phyloP scores from a whole-genome alignment of 208 protist genomes.

The Leishmania lainsoni region DNA sequence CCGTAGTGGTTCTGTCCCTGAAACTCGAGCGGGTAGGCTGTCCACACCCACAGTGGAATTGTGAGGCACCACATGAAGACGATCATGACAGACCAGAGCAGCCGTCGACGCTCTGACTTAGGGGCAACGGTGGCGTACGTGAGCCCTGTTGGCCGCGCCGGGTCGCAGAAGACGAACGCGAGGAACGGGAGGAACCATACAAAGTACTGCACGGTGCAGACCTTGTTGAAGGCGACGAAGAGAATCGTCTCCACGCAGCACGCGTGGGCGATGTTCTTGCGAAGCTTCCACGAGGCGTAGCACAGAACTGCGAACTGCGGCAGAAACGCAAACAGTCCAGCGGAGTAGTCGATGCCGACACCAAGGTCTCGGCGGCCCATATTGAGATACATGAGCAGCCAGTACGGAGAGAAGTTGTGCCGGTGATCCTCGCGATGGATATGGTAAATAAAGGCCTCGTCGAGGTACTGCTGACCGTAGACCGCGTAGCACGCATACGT shows the following conservation, averaged over 20 bases:
- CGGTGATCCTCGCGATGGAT: slow-evolving; percentile 80
- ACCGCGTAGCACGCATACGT: slow-evolving; percentile 58
- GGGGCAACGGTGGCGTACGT: not conserved
- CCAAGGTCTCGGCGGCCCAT: slow-evolving; percentile 53
- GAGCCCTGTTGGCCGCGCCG: slow-evolving; percentile 18
- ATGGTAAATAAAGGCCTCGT: slow-evolving; percentile 88
- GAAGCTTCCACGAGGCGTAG: slow-evolving; percentile 74
- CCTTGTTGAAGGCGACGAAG: slow-evolving; percentile 96
- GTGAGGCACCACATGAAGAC: slow-evolving; percentile 62
- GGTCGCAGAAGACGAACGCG: slow-evolving; percentile 72
- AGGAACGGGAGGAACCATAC: slow-evolving; percentile 93
- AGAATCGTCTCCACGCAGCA: slow-evolving; percentile 85
- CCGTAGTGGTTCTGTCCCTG: slow-evolving; percentile 78
- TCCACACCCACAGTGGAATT: slow-evolving; percentile 82
- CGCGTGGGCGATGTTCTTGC: slow-evolving; percentile 74
- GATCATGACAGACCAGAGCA: slow-evolving; percentile 26
- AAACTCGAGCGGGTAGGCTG: slow-evolving; percentile 88
- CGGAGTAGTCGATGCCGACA: slow-evolving; percentile 49
- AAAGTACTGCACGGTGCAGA: slow-evolving; percentile 96
- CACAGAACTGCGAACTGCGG: slow-evolving; percentile 79
- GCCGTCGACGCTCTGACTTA: slow-evolving; percentile 12
- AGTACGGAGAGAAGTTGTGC: slow-evolving; percentile 95
- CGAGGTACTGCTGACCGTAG: slow-evolving; percentile 79
- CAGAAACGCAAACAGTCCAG: slow-evolving; percentile 82
- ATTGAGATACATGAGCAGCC: slow-evolving; percentile 90